Conservation (phyloP, 345 rosid species). For the Boechera retrofracta region DNA sequence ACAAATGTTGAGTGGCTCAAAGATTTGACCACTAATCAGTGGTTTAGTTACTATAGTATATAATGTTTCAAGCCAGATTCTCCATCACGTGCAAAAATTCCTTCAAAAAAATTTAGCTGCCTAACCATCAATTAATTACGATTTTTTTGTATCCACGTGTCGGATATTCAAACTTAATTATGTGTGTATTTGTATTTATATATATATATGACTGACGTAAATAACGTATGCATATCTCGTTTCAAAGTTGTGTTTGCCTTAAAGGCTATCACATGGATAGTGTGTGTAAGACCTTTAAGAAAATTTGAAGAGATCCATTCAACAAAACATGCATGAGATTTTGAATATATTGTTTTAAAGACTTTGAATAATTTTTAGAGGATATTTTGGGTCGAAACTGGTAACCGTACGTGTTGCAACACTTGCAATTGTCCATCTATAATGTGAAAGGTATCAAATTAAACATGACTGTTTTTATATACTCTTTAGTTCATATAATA, state of each 20-base stretch:
- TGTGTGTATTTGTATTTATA: not conserved
- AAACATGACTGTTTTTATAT: not conserved
- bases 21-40: constrained; percentile 4
- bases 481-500: not conserved
- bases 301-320: constrained; percentile 10
- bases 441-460: constrained; percentile 3
- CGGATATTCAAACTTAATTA: constrained; percentile 6
- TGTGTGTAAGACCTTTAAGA: constrained; percentile 22
- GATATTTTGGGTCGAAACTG: constrained; percentile 12
- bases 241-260: constrained; percentile 18
- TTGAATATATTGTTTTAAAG: not conserved
- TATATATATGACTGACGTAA: constrained; percentile 11
- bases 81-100: constrained; percentile 36
- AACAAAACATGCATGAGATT: constrained; percentile 16
- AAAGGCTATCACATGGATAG: constrained; percentile 33
- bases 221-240: constrained; percentile 13
- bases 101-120: constrained; percentile 6
- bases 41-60: constrained; percentile 6
- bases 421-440: constrained; percentile 3
- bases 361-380: not conserved
- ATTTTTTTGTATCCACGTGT: constrained; percentile 3
- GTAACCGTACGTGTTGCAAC: constrained; percentile 3
- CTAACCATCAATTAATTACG: constrained; percentile 6
- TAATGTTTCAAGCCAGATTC: constrained; percentile 21
- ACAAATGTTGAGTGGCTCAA: not conserved